These are phyloP conservation scores for Aspergillus sp. DNA, from an alignment of 2,329 filamentous ascomycete genomes.

Conservation along the genomic window DNA sequence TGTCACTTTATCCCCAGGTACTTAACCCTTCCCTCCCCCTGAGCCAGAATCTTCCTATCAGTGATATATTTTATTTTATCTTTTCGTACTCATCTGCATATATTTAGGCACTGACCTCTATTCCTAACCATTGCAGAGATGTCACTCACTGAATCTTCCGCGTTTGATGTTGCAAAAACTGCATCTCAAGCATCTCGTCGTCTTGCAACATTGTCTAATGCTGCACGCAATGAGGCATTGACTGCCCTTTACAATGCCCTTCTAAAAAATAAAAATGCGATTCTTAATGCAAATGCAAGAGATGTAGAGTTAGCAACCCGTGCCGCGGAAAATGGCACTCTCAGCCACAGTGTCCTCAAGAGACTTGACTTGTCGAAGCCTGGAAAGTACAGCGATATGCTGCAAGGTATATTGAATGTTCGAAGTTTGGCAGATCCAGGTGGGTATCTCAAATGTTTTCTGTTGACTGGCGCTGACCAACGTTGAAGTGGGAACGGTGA, in stretches of 20 bases:
- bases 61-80: too few relatives aligned
- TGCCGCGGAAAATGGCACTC: conserved; percentile 67
- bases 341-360: conserved; percentile 80
- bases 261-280: conserved; percentile 61
- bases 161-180: conserved; percentile 68
- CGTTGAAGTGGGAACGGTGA: conserved; percentile 70
- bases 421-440: conserved; percentile 77
- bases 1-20: too few relatives aligned
- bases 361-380: conserved; percentile 78
- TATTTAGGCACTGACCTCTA: too few relatives aligned
- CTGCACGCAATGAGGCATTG: conserved; percentile 77
- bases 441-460: conserved; percentile 43
- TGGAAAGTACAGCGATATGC: conserved; percentile 97
- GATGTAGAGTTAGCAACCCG: conserved; percentile 72
- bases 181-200: conserved; percentile 78
- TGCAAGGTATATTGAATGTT: conserved; percentile 90
- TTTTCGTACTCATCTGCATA: too few relatives aligned
- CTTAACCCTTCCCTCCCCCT: too few relatives aligned
- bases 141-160: conserved; percentile 84
- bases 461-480: conserved; percentile 7
- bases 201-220: conserved; percentile 71
- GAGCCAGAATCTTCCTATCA: too few relatives aligned
- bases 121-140: conserved; percentile 43
- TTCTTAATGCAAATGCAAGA: conserved; percentile 79
- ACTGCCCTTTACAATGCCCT: conserved; percentile 79